Conservation (phyloP, 345 rosid genomes). For the Cardamine occulta region DNA sequence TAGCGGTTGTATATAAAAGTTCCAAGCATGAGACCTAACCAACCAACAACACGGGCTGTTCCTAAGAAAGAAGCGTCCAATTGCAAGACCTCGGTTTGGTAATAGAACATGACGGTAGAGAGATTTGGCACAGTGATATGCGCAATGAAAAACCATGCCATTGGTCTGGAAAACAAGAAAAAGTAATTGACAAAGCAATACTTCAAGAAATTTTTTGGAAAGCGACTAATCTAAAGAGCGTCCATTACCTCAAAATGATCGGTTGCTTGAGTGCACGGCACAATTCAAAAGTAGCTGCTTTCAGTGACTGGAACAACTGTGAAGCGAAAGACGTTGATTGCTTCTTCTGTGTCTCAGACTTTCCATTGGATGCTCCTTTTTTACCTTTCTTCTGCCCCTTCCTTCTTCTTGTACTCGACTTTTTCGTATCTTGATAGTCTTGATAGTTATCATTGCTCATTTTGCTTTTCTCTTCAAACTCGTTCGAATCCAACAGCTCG, state of each 20-base stretch:
- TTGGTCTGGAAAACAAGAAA: slow-evolving; percentile 61
- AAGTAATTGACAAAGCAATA: slow-evolving; percentile 32
- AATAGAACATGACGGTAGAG: slow-evolving; percentile 93
- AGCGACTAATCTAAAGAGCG: slow-evolving; percentile 5
- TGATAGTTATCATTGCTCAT: slow-evolving; percentile 42
- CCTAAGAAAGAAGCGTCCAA: slow-evolving; percentile 91
- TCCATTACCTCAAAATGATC: slow-evolving; percentile 69
- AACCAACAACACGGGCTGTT: slow-evolving; percentile 84
- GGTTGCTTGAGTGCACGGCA: slow-evolving; percentile 79
- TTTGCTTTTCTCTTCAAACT: slow-evolving; percentile 51
- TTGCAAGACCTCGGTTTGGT: slow-evolving; percentile 86
- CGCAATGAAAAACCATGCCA: slow-evolving; percentile 97
- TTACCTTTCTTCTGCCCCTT: slow-evolving; percentile 61
- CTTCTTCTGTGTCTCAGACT: slow-evolving; percentile 42
- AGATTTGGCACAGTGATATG: slow-evolving; percentile 87
- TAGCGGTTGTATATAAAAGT: slow-evolving; percentile 72
- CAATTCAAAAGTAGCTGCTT: slow-evolving; percentile 65
- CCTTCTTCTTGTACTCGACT: slow-evolving; percentile 68
- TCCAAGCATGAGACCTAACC: slow-evolving; percentile 95
- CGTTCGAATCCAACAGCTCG: slow-evolving; percentile 42
- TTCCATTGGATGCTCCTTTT: slow-evolving; percentile 37
- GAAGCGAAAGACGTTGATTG: slow-evolving; percentile 47
- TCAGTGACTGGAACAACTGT: slow-evolving; percentile 66
- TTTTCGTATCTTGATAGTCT: slow-evolving; percentile 55
- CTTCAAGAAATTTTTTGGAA: slow-evolving; percentile 26